Percentiles rank a stretch among this genome's conserved stretches.
Conservation (phyloP, 2,329 filamentous ascomycete species). For the Nothopassalora personata region DNA sequence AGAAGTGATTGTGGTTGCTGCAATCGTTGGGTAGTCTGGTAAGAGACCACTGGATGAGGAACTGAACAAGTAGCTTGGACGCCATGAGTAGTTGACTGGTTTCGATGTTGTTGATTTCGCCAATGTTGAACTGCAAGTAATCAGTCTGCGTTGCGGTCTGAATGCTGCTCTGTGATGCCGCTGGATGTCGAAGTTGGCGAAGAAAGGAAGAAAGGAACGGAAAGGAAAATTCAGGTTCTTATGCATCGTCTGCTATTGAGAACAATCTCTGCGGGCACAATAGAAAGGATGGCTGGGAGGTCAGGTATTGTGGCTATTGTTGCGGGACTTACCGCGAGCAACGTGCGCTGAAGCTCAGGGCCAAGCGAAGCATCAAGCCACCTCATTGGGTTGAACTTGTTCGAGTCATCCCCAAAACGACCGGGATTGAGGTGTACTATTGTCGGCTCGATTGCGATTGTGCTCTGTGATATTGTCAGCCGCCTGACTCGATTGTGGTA, state of each 20-base stretch:
- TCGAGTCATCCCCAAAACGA: slow-evolving; percentile 1
- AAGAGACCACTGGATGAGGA: not conserved
- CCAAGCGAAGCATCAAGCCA: slow-evolving; percentile 4
- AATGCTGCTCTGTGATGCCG: not conserved
- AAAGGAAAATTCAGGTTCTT: not conserved
- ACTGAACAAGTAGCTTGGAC: not conserved
- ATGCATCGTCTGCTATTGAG: not conserved
- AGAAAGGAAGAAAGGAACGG: not conserved
- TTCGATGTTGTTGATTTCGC: not conserved
- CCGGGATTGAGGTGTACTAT: slow-evolving; percentile 7
- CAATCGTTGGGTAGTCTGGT: not conserved
- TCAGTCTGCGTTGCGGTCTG: not conserved
- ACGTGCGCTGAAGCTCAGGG: not conserved
- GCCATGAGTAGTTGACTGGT: not conserved
- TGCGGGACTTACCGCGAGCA: slow-evolving; percentile 5
- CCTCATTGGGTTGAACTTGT: slow-evolving; percentile 1
- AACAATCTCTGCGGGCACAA: not conserved
- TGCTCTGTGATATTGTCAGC: slow-evolving; percentile 7
- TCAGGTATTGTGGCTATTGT: slow-evolving; percentile 2
- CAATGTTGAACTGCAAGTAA: not conserved
- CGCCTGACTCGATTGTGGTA: not conserved
- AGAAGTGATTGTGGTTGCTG: not conserved
- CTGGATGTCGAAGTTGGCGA: not conserved
- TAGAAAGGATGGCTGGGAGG: not conserved
- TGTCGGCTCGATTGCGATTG: slow-evolving; percentile 9